Evolutionary conservation across 345 rosid genomes (phyloP).

Genomic region (Eucalyptus fibrosa): DNA sequence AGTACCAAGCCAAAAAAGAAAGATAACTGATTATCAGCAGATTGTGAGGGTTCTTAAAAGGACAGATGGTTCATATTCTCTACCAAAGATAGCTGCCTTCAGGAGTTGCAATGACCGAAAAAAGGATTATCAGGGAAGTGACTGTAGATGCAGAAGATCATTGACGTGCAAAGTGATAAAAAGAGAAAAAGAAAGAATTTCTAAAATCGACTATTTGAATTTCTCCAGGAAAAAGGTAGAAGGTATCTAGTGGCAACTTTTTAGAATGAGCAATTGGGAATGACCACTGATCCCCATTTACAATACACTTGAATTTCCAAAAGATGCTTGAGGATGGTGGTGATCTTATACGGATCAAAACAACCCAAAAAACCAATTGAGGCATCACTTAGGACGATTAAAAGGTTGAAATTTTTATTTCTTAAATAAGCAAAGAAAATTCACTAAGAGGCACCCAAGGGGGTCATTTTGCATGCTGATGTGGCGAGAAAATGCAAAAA

Average conservation of each 20-base stretch:
- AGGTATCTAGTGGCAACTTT: background rate
- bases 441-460: background rate
- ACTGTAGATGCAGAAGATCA: background rate
- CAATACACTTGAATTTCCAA: background rate
- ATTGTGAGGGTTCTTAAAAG: too few species aligned
- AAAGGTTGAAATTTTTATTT: background rate
- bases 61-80: too few species aligned
- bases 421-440: background rate
- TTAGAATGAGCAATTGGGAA: background rate
- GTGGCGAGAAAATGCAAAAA: too few species aligned
- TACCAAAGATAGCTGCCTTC: too few species aligned
- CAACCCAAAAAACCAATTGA: background rate
- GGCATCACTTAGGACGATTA: background rate
- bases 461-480: too few species aligned
- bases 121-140: background rate
- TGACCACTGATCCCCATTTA: background rate
- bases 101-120: too few species aligned
- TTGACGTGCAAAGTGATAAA: background rate
- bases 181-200: background rate
- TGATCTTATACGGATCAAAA: background rate
- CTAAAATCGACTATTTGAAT: background rate
- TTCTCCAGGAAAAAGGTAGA: background rate
- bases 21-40: too few species aligned
- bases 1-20: background rate
- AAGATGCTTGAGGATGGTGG: background rate